Evolutionary conservation across 2,329 filamentous ascomycete species (phyloP).

Genomic region (Colletotrichum somersetense): DNA sequence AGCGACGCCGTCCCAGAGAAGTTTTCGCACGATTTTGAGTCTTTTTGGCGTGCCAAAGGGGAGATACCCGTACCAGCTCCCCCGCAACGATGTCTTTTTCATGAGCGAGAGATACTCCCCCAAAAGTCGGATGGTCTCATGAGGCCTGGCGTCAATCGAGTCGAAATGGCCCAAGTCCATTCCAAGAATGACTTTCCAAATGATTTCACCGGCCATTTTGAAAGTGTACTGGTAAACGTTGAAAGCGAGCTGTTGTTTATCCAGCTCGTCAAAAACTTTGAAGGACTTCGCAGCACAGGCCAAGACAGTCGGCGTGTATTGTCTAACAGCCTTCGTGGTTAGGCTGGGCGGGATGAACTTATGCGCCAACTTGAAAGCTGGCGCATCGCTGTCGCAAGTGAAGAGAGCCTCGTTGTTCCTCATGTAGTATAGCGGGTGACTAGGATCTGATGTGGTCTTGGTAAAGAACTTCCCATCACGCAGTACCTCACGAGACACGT

Average conservation of each 20-base stretch:
- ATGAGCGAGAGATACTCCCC: slow-evolving; percentile 34
- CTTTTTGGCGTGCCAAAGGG: slow-evolving; percentile 24
- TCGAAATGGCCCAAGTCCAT: slow-evolving; percentile 32
- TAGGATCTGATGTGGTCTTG: slow-evolving; percentile 24
- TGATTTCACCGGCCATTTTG: slow-evolving; percentile 26
- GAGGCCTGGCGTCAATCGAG: slow-evolving; percentile 9
- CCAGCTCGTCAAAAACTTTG: slow-evolving; percentile 12
- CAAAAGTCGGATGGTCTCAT: slow-evolving; percentile 19
- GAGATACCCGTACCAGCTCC: slow-evolving; percentile 28
- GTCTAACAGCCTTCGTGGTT: neutral
- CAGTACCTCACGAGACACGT: slow-evolving; percentile 22
- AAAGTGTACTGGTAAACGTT: slow-evolving; percentile 31
- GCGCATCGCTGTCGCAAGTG: slow-evolving; percentile 19
- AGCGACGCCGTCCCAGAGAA: slow-evolving; percentile 19
- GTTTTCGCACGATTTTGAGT: slow-evolving; percentile 9
- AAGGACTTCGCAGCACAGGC: neutral
- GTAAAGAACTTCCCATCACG: slow-evolving; percentile 28
- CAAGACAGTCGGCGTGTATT: no score
- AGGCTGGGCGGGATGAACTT: slow-evolving; percentile 28
- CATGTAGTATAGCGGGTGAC: slow-evolving; percentile 30
- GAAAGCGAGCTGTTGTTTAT: slow-evolving; percentile 18
- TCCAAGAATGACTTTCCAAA: slow-evolving; percentile 16
- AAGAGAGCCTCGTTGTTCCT: slow-evolving; percentile 11
- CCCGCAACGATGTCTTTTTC: slow-evolving; percentile 19
- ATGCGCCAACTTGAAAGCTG: slow-evolving; percentile 8